phyloP scores from a whole-genome alignment of 139 green algal genomes.

The Edaphochlamys debaryana region DNA sequence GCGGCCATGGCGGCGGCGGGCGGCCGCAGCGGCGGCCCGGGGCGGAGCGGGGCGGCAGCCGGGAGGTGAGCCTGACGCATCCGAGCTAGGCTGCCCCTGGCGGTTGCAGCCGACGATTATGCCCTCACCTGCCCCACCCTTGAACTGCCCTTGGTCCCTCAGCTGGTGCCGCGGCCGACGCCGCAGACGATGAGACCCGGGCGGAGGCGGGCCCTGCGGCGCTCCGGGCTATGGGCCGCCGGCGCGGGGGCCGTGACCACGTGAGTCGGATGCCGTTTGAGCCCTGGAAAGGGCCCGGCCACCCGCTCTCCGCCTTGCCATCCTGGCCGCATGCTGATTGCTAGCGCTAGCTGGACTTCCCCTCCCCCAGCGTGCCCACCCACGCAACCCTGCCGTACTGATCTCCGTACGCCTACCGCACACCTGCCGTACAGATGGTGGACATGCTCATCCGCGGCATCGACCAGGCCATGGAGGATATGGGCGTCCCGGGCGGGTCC shows the following conservation, averaged over 20 bases:
- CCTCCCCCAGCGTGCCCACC: no score
- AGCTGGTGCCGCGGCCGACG: conserved; percentile 20
- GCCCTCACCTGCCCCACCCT: no score
- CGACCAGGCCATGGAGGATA: conserved; percentile 32
- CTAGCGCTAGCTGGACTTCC: no score
- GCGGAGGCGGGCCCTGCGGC: conserved; percentile 32
- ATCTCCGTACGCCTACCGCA: no score
- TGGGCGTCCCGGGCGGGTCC: conserved; percentile 8
- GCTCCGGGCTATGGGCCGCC: conserved; percentile 28
- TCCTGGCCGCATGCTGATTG: no score
- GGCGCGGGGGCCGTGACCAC: neutral
- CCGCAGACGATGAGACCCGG: conserved; percentile 11
- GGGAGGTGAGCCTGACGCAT: no score
- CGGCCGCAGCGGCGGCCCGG: neutral
- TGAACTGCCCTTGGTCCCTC: neutral
- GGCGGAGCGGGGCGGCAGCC: no score
- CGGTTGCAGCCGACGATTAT: no score
- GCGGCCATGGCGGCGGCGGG: neutral
- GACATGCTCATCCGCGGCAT: conserved; percentile 41
- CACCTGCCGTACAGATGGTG: conserved; percentile 8
- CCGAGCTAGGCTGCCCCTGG: no score
- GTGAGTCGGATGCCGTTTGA: neutral
- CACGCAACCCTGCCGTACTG: no score
- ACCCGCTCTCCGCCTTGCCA: no score
- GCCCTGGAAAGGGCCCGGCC: no score